Base-by-base conservation (phyloP, 768 basidiomycete species). In the Paxillus rubicundulus region DNA sequence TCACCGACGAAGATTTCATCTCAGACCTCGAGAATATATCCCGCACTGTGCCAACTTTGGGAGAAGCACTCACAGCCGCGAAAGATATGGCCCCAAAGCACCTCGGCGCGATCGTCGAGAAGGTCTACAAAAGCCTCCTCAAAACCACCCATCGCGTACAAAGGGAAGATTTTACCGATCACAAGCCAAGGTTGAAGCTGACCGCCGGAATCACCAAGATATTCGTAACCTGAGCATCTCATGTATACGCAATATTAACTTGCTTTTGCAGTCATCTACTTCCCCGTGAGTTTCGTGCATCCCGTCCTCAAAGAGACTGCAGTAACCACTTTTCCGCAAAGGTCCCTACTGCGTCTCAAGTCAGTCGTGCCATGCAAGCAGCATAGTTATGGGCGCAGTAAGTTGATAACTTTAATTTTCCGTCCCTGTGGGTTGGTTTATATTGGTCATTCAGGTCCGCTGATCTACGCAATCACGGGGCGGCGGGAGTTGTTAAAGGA, bases 1-100 rank as follows among this genome's bases (percentile, higher is more conserved):
- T 63, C 3, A 52, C 3, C 24, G 66, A 66, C 38, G 40, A 53
- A 2, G 58, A 62, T 20, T 66, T 68, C 38, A 33, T 66, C 14
- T 30, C 58, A 4, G 62, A 67, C 43, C 58, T 66, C 10, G 63
- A 63, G 20, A 18, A 32, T 16, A 40, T 58, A 33, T 55, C 27
- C 1, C 37, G 32, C 3, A 53, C 56, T 27, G 45, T 47, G n/a
- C 61, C 65, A 12, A 24, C 45, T n/a, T 14, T 66, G 27, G 56
- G 43, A 36, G 65, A 65, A 8, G 55, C 33, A 24, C 46, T 57
- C 3, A 49, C n/a, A 9, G n/a, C 32, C 13, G 53, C 60, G 7
- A 58, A 45, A 13, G 56, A 47, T 16, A 52, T 58, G 7, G 66
- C 58, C 0, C 58, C 65, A 32, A 58, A 52, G 24, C 56, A 58